These are phyloP conservation scores for Zygosaccharomyces gambellarensis DNA, from an alignment of 805 yeast species.

Conservation along the genomic window DNA sequence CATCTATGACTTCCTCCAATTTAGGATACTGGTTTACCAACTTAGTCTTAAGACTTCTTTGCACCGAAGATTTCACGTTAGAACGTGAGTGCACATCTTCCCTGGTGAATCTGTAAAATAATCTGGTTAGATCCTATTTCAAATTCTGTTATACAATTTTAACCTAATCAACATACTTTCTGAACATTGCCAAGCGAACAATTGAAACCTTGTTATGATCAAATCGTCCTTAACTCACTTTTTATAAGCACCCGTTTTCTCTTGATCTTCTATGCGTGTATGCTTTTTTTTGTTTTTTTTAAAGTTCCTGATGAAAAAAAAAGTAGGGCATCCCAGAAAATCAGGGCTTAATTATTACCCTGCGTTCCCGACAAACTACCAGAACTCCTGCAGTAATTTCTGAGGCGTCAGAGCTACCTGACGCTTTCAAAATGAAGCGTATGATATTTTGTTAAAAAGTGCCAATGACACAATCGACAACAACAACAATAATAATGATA, in stretches of 20 bases:
- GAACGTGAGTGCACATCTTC: conserved; percentile 89
- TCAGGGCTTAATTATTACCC: not conserved
- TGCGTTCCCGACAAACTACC: not conserved
- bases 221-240: not conserved
- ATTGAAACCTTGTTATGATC: not conserved
- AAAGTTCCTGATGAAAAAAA: not conserved
- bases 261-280: not conserved
- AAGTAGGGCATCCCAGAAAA: not conserved
- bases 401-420: not conserved
- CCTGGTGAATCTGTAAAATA: conserved; percentile 51
- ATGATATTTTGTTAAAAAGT: not conserved
- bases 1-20: conserved; percentile 75
- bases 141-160: not conserved
- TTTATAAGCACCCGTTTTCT: not conserved
- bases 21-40: conserved; percentile 67
- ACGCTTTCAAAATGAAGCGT: not conserved
- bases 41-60: conserved; percentile 75
- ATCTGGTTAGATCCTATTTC: not conserved
- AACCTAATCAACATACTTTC: conserved; percentile 1
- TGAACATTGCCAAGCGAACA: not conserved
- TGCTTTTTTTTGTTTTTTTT: not conserved
- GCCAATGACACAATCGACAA: not conserved
- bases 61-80: conserved; percentile 90
- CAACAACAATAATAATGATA: not conserved
- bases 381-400: not conserved